Evolutionary conservation across 2,329 filamentous ascomycete genomes (phyloP).

Genomic region (Aspergillus ruber): DNA sequence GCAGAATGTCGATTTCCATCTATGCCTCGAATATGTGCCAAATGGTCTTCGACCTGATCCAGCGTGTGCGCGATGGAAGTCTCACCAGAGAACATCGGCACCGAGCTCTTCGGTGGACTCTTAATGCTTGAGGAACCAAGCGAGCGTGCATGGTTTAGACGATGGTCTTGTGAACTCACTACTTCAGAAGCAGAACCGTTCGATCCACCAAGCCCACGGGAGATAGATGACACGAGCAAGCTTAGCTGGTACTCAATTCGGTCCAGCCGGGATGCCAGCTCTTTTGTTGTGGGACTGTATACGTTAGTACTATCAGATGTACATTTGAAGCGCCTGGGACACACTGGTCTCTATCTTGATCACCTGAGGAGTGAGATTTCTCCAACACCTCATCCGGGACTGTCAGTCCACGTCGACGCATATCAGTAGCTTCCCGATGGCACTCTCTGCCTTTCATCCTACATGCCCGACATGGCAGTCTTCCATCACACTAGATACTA

Average conservation of each 20-base stretch:
- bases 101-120: not conserved
- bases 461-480: slow-evolving; percentile 13
- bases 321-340: no score
- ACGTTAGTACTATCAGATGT: not conserved
- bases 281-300: not conserved
- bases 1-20: slow-evolving; percentile 4
- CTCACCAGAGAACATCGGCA: slow-evolving; percentile 15
- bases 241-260: not conserved
- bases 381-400: not conserved
- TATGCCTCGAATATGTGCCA: slow-evolving; percentile 6
- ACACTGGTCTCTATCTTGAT: no score
- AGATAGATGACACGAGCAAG: not conserved
- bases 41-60: slow-evolving; percentile 13
- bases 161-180: not conserved
- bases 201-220: not conserved
- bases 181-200: not conserved
- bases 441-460: slow-evolving; percentile 4
- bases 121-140: not conserved
- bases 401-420: slow-evolving; percentile 5
- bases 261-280: not conserved
- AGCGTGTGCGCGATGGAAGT: slow-evolving; percentile 15
- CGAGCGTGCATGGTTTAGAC: not conserved
- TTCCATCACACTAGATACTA: slow-evolving; percentile 12
- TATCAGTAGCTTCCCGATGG: slow-evolving; percentile 3
- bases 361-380: not conserved